Evolutionary conservation across 2,329 filamentous ascomycete species (phyloP).

Genomic region (Aspergillus costaricaensis): DNA sequence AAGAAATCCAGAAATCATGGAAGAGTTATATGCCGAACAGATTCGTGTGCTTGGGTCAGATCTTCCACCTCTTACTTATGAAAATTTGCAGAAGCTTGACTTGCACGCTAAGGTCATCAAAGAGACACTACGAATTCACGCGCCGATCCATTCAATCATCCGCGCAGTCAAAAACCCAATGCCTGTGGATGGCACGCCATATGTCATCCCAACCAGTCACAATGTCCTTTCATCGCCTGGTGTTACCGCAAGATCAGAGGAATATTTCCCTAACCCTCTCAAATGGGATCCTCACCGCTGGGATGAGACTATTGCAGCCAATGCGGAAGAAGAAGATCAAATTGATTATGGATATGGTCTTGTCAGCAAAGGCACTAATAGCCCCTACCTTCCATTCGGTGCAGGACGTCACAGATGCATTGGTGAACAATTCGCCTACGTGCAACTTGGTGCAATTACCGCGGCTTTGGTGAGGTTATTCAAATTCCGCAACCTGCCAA

Average conservation of each 20-base stretch:
- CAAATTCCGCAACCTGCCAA: constrained; percentile 67
- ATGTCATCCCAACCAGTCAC: constrained; percentile 77
- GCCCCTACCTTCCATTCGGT: constrained; percentile 91
- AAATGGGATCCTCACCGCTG: constrained; percentile 91
- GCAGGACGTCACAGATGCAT: constrained; percentile 93
- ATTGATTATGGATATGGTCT: constrained; percentile 93
- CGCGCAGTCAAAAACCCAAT: constrained; percentile 88
- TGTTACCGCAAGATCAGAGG: constrained; percentile 69
- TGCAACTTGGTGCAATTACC: constrained; percentile 84
- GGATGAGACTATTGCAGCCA: constrained; percentile 60
- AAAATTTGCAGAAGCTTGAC: constrained; percentile 74
- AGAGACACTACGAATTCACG: constrained; percentile 87
- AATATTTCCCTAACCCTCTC: constrained; percentile 79
- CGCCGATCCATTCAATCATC: constrained; percentile 93
- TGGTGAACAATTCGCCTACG: constrained; percentile 93
- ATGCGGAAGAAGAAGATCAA: constrained; percentile 66
- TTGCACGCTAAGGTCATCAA: constrained; percentile 84
- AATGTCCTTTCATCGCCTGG: constrained; percentile 82
- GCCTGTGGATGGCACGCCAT: constrained; percentile 78
- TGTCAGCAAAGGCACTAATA: constrained; percentile 85
- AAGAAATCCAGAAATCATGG: constrained; percentile 73
- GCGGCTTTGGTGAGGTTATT: constrained; percentile 75
- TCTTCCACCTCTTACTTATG: constrained; percentile 73
- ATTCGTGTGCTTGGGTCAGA: constrained; percentile 70
- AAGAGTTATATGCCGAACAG: constrained; percentile 84